These are phyloP conservation scores for Starmerella ratchasimensis DNA, from an alignment of 805 yeast species.

Conservation along the genomic window DNA sequence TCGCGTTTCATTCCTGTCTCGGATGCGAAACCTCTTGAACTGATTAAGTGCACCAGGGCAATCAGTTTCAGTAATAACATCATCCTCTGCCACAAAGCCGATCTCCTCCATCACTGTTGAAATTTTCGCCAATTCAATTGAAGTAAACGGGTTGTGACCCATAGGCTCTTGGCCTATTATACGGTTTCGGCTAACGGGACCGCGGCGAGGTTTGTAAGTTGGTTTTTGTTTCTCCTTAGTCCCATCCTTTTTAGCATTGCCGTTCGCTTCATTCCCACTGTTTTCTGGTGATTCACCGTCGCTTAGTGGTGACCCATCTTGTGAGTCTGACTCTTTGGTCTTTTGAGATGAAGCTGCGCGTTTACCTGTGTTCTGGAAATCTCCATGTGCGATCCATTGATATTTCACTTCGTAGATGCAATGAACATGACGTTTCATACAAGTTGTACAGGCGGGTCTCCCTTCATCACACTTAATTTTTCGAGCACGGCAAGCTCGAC, in stretches of 20 bases:
- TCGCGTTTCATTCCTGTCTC: too few species aligned
- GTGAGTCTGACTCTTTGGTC: too few species aligned
- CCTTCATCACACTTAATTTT: constrained; percentile 54
- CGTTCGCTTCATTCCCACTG: too few species aligned
- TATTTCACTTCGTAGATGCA: constrained; percentile 14
- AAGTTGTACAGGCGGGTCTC: constrained; percentile 45
- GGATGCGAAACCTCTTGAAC: constrained; percentile 13
- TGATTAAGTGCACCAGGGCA: constrained; percentile 8
- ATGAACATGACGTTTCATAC: constrained; percentile 24
- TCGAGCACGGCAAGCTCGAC: constrained; percentile 51
- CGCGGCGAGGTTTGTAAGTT: constrained; percentile 4
- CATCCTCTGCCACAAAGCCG: constrained; percentile 12
- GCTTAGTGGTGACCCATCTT: too few species aligned
- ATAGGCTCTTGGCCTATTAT: constrained; percentile 10
- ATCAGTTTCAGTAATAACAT: constrained; percentile 8
- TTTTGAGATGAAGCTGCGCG: neutral
- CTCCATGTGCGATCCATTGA: constrained; percentile 13
- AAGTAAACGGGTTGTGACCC: neutral
- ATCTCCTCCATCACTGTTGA: constrained; percentile 11
- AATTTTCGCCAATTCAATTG: neutral
- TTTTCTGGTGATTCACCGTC: too few species aligned
- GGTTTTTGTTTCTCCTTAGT: neutral
- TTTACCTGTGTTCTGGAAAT: neutral
- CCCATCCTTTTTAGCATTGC: too few species aligned
- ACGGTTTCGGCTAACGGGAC: constrained; percentile 11